These are phyloP conservation scores for Parachaetomium inaequale DNA, from an alignment of 495 filamentous ascomycete genomes.

Conservation along the genomic window DNA sequence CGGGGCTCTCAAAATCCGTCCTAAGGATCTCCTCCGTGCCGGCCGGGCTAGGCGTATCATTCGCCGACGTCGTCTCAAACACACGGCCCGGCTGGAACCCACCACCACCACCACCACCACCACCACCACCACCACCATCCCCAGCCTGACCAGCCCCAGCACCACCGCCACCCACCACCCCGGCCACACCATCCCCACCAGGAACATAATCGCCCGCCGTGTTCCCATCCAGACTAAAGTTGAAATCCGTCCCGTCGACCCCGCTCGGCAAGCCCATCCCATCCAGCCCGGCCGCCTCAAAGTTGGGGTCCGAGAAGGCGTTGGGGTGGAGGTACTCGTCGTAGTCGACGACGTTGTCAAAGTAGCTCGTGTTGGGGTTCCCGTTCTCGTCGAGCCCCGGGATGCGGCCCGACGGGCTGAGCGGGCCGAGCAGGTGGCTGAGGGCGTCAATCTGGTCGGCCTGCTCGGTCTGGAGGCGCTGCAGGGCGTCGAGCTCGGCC, in stretches of 20 bases:
- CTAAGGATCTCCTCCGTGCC: slow-evolving; percentile 46
- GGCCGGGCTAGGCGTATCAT: slow-evolving; percentile 43
- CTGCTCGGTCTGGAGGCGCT: slow-evolving; percentile 70
- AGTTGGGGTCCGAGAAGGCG: slow-evolving; percentile 51
- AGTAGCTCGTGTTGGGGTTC: slow-evolving; percentile 39
- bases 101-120: background rate
- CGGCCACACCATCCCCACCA: background rate
- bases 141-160: background rate
- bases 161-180: background rate
- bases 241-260: slow-evolving; percentile 36
- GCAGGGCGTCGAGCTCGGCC: slow-evolving; percentile 68
- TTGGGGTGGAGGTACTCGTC: slow-evolving; percentile 65
- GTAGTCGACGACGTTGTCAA: slow-evolving; percentile 59
- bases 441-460: slow-evolving; percentile 67
- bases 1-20: slow-evolving; percentile 39
- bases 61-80: slow-evolving; percentile 32
- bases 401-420: slow-evolving; percentile 75
- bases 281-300: background rate
- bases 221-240: slow-evolving; percentile 36
- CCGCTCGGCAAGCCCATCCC: slow-evolving; percentile 4
- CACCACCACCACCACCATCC: background rate
- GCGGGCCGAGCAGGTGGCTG: slow-evolving; percentile 64
- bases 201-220: background rate
- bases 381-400: slow-evolving; percentile 60
- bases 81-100: slow-evolving; percentile 28